phyloP scores from a whole-genome alignment of 495 filamentous ascomycete species.

The Tuber calosporum region DNA sequence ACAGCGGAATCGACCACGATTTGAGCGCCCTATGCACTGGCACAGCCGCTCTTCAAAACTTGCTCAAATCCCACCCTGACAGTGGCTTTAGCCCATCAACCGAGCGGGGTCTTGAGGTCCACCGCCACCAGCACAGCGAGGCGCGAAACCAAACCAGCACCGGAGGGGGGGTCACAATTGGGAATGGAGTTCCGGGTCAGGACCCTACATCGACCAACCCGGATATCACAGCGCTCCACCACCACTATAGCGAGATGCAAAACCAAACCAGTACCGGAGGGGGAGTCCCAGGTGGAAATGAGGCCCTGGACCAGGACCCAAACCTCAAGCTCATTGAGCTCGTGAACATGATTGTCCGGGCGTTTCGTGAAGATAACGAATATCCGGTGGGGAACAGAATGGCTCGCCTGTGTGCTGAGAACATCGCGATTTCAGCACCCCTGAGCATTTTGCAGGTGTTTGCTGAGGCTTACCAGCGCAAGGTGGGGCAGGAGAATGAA shows the following conservation, averaged over 20 bases:
- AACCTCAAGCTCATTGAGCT: background rate
- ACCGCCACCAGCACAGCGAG: background rate
- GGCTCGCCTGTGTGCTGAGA: background rate
- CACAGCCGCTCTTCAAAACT: background rate
- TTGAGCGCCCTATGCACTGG: background rate
- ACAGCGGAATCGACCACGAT: background rate
- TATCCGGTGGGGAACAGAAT: fast-evolving
- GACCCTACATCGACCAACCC: no score
- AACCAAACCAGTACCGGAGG: background rate
- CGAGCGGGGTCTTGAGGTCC: background rate
- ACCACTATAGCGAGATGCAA: background rate
- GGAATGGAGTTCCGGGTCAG: background rate
- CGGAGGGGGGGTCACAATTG: background rate
- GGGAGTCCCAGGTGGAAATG: background rate
- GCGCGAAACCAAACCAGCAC: background rate
- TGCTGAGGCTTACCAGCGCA: background rate
- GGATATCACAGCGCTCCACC: no score
- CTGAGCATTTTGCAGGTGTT: background rate
- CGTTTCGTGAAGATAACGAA: background rate
- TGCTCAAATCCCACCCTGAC: background rate
- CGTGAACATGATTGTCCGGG: background rate
- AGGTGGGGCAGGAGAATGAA: background rate
- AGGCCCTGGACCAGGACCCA: background rate
- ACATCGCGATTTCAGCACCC: background rate
- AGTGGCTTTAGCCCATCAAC: background rate